Base-by-base conservation (phyloP, 495 filamentous ascomycete genomes). In the Viridothelium virens region DNA sequence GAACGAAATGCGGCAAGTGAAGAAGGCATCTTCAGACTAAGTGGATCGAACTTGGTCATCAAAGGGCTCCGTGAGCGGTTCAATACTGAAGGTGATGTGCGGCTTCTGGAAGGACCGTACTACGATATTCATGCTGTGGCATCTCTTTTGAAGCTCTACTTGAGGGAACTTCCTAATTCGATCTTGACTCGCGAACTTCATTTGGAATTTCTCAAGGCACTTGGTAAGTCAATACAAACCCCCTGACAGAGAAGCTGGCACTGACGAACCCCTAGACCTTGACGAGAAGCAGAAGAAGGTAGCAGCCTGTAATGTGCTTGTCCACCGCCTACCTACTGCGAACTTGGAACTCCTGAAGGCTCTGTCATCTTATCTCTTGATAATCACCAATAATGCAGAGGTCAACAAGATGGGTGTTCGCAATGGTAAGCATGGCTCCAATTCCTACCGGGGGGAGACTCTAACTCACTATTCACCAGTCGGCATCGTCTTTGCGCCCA, bases 401-500 rank as follows among this genome's bases (percentile, higher is more conserved):
- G 81, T 89, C 70, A 98, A 98, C 79, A 97, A 97, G 80, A 98
- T 98, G 94, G 96, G 88, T 4, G 90, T 97, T 63, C 86, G 94
- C 47, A 98, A 98, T 75, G 75, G 75, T 77, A 65, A 69, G 75
- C 62, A 39, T n/a, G 31, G n/a, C 34, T 41, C 5, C 14, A 34
- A 37, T 47, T 61, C 46, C 63, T 47, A 36, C 12, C 66, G 67
- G 39, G 66, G 50, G 34, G 14, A 3, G 16, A 18, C 3, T 61
- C 62, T 64, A 66, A 66, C 66, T 65, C 61, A 25, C 12, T 33
- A 1, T 38, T 46, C 31, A 25, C 25, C 63, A 77, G 91, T 98
- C 62, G 91, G 94, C 70, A 98, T 98, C 68, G 92, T 97, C 65
- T 98, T 97, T 77, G 94, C 95, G n/a, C 94, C 94, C 1, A 97